Base-by-base conservation (phyloP, 805 yeast species). In the Candida chilensis region DNA sequence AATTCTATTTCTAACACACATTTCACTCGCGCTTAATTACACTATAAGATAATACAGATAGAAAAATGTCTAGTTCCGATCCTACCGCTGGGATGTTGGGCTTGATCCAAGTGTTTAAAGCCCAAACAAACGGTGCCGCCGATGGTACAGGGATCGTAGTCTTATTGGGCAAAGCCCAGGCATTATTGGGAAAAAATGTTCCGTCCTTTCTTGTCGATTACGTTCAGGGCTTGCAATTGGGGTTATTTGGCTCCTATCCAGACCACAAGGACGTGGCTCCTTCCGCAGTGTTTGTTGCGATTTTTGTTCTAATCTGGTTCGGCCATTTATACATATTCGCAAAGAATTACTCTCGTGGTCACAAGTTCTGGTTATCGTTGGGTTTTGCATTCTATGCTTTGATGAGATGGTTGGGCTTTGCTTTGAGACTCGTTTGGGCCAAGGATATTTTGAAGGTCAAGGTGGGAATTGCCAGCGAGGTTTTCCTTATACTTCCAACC, bases 191-290 rank as follows among this genome's bases (percentile, higher is more conserved):
- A 2, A 37, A 38, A 3, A 28, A 36, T 0, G 52, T 71, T 17
- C 81, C 83, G 2, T 32, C 27, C 3, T 43, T 39, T 3, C 48
- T 74, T 31, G 35, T 56, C 5, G 45, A 51, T 2, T 60, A 56
- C 30, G 62, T 60, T 9, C 34, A 60, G 24, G 50, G 45, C 4
- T 36, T 46, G 19, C 78, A 74, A 44, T 63, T 57, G 31, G 54
- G 72, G 5, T 48, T 76, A 25, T 78, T 78, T 53, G 88, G 88
- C 7, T 71, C 71, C 5, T 81, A 78, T 43, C 84, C 86, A 3
- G 42, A 43, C 16, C 27, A 27, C 15, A 48, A 42, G 10, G 90
- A 81, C 49, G 47, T 61, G 9, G 84, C 74, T 2, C 87, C 87
- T 3, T 56, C 68, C 33, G 71, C 72, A 2, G 48, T 80, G 1